These are phyloP conservation scores for Fusarium miscanthi DNA, from an alignment of 2,329 filamentous ascomycete genomes.

Conservation along the genomic window DNA sequence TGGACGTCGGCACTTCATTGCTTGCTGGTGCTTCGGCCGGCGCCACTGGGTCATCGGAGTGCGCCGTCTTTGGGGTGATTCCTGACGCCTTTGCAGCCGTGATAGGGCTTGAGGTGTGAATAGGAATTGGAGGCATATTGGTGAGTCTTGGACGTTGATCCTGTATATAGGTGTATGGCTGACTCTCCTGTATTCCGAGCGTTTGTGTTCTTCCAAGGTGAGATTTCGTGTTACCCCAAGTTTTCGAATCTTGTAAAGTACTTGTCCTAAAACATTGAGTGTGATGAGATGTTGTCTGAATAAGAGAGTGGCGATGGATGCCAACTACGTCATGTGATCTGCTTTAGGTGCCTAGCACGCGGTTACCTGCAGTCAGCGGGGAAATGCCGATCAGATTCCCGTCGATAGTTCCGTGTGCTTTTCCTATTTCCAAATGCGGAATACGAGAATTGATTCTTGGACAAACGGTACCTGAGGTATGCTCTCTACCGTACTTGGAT, in stretches of 20 bases:
- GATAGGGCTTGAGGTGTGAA: conserved; percentile 70
- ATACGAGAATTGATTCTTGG: conserved; percentile 18
- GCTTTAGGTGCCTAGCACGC: conserved; percentile 24
- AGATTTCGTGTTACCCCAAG: neutral
- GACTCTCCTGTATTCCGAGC: neutral
- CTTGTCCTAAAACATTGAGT: neutral
- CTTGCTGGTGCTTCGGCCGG: conserved; percentile 36
- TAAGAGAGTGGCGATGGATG: conserved; percentile 30
- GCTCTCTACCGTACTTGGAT: conserved; percentile 1
- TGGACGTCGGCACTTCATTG: conserved; percentile 49
- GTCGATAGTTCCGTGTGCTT: conserved; percentile 9
- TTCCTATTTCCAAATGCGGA: conserved; percentile 34
- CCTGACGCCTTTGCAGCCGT: conserved; percentile 65
- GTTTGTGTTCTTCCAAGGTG: neutral
- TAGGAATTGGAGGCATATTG: conserved; percentile 70
- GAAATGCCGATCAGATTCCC: conserved; percentile 41
- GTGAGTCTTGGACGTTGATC: neutral
- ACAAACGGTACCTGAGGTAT: neutral
- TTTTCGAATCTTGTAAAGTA: neutral
- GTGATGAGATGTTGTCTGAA: conserved; percentile 28
- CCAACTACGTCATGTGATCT: conserved; percentile 40
- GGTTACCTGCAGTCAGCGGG: conserved; percentile 35
- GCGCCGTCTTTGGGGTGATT: conserved; percentile 59
- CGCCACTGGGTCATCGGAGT: conserved; percentile 36
- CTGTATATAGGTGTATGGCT: neutral